Evolutionary conservation across 2,329 filamentous ascomycete genomes (phyloP).

Genomic region (Clonostachys sp.): DNA sequence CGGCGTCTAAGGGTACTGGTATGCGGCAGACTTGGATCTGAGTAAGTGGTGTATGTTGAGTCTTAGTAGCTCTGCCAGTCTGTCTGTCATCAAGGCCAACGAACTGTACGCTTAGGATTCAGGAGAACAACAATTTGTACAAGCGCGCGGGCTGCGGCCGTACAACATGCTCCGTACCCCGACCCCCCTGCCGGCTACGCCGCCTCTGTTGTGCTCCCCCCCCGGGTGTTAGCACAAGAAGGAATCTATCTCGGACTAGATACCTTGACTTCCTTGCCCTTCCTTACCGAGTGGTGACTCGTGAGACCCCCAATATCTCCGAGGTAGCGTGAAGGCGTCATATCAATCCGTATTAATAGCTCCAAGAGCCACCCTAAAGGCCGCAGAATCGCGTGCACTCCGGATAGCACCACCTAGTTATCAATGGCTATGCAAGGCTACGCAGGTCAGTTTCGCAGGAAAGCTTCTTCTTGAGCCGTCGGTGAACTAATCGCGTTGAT

Average conservation of each 20-base stretch:
- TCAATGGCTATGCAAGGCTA: background rate
- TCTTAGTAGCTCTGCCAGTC: background rate
- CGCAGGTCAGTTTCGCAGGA: background rate
- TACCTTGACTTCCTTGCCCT: background rate
- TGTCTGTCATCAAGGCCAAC: background rate
- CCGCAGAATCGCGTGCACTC: background rate
- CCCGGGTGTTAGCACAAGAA: background rate
- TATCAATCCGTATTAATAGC: background rate
- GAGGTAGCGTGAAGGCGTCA: background rate
- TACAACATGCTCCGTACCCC: background rate
- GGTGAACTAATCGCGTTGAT: background rate
- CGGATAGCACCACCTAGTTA: background rate
- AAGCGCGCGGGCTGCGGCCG: background rate
- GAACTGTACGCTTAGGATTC: background rate
- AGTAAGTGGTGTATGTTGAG: background rate
- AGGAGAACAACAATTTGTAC: background rate
- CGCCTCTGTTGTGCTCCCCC: background rate
- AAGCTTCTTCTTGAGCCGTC: background rate
- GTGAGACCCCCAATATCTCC: background rate
- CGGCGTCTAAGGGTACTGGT: background rate
- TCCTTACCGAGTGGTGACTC: background rate
- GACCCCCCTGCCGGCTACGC: background rate
- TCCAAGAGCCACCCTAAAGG: background rate
- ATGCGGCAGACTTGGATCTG: background rate
- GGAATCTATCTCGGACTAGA: background rate